Evolutionary conservation across 768 basidiomycete species (phyloP).

Genomic region (Boletus pseudo-olivaceus): DNA sequence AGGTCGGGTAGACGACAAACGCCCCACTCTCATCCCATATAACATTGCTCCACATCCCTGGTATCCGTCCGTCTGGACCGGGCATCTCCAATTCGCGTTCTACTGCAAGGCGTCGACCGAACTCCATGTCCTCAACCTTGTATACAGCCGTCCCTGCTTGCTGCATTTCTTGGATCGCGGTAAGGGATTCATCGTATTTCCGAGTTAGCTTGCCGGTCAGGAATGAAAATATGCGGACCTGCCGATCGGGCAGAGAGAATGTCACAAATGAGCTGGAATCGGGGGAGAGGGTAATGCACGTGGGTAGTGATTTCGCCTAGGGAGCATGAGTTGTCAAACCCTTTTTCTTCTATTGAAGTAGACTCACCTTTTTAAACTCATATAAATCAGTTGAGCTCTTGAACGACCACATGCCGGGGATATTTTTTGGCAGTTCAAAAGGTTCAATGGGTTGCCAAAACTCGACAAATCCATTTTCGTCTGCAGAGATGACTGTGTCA

Average conservation of each 20-base stretch:
- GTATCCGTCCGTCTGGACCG: constrained; percentile 66
- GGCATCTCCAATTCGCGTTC: constrained; percentile 89
- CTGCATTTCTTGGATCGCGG: constrained; percentile 97
- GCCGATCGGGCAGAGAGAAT: constrained; percentile 90
- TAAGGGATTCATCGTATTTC: constrained; percentile 92
- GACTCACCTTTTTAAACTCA: constrained; percentile 91
- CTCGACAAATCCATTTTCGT: constrained; percentile 92
- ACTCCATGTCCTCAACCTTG: constrained; percentile 98
- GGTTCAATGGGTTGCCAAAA: constrained; percentile 94
- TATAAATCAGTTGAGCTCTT: constrained; percentile 93
- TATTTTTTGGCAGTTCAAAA: constrained; percentile 76
- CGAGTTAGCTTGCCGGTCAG: constrained; percentile 84
- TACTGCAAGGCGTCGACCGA: constrained; percentile 89
- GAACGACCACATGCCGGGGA: constrained; percentile 81
- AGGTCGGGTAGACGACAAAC: constrained; percentile 88
- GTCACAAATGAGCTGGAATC: constrained; percentile 87
- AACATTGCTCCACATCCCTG: constrained; percentile 80
- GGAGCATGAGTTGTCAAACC: not conserved
- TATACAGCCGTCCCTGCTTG: constrained; percentile 93
- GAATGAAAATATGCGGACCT: constrained; percentile 92
- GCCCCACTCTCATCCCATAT: constrained; percentile 99
- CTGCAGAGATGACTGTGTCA: constrained; percentile 90
- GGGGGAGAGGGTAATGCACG: constrained; percentile 89
- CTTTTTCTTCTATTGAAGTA: not conserved
- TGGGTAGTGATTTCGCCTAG: constrained; percentile 88